Percentiles rank a stretch among this genome's conserved stretches.
These are phyloP conservation scores for Rhodocollybia butyracea DNA, from an alignment of 768 basidiomycete genomes.

Conservation along the genomic window DNA sequence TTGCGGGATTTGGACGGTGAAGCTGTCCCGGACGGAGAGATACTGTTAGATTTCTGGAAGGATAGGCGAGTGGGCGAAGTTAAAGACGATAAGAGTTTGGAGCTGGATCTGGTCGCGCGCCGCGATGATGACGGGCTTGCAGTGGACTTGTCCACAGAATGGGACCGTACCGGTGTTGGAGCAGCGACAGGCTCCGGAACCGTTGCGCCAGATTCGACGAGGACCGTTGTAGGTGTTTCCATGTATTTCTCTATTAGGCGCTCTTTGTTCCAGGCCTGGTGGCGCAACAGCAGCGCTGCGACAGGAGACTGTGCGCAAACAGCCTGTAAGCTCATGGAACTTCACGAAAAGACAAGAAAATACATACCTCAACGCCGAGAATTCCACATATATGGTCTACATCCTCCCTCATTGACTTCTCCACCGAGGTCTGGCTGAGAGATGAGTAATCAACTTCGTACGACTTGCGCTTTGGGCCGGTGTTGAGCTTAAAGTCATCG, in stretches of 20 bases:
- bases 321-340: not conserved
- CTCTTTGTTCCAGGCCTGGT: slow-evolving; percentile 95
- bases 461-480: slow-evolving; percentile 57
- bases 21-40: slow-evolving; percentile 8
- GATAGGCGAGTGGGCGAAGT: slow-evolving; percentile 23
- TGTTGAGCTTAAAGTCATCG: slow-evolving; percentile 58
- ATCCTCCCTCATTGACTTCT: slow-evolving; percentile 73
- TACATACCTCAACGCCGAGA: slow-evolving; percentile 83
- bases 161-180: slow-evolving; percentile 5
- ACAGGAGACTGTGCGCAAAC: slow-evolving; percentile 47
- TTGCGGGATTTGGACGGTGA: slow-evolving; percentile 26
- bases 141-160: slow-evolving; percentile 17
- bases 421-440: slow-evolving; percentile 68
- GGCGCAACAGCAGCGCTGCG: slow-evolving; percentile 76
- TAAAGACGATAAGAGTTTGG: slow-evolving; percentile 33
- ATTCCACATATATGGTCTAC: slow-evolving; percentile 86
- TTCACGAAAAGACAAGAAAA: slow-evolving; percentile 5
- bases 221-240: slow-evolving; percentile 78
- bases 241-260: slow-evolving; percentile 95
- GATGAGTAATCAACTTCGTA: slow-evolving; percentile 88
- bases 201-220: slow-evolving; percentile 69
- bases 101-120: slow-evolving; percentile 34
- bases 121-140: slow-evolving; percentile 20
- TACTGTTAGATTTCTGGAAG: slow-evolving; percentile 23
- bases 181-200: slow-evolving; percentile 35